phyloP scores from a whole-genome alignment of 306 rosid species.

The Begonia peltatifolia region DNA sequence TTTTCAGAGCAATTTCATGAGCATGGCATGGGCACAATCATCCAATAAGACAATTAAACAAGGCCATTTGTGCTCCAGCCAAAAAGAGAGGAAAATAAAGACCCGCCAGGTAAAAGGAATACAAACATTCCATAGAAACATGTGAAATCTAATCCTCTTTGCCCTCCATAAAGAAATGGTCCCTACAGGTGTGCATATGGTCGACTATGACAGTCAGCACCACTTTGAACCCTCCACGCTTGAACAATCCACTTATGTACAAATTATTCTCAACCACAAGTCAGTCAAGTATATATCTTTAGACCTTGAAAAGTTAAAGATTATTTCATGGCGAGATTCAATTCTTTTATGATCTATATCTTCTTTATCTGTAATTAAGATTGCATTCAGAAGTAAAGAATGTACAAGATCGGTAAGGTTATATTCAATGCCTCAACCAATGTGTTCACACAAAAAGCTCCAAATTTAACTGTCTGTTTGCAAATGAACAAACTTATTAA shows the following conservation, averaged over 20 bases:
- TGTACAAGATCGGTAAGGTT: background rate
- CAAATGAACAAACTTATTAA: too few relatives aligned
- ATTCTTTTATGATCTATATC: too few relatives aligned
- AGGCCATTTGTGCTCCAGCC: slow-evolving; percentile 6
- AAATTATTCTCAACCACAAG: background rate
- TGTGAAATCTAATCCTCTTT: slow-evolving; percentile 20
- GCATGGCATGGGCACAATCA: too few relatives aligned
- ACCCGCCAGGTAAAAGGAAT: slow-evolving; percentile 13
- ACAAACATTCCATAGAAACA: slow-evolving; percentile 12
- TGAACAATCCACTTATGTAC: slow-evolving; percentile 9
- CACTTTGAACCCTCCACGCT: slow-evolving; percentile 6
- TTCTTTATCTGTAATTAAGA: too few relatives aligned
- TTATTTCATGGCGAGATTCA: background rate
- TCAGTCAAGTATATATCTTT: background rate
- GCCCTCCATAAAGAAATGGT: slow-evolving; percentile 16
- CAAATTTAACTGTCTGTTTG: background rate
- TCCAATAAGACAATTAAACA: background rate
- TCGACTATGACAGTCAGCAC: slow-evolving; percentile 15
- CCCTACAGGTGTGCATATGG: slow-evolving; percentile 19
- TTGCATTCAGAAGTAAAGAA: too few relatives aligned
- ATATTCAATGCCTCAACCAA: background rate
- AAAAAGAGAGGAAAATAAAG: slow-evolving; percentile 11
- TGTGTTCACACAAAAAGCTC: background rate
- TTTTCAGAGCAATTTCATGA: too few relatives aligned
- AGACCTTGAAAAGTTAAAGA: background rate